Evolutionary conservation across 2,329 filamentous ascomycete species (phyloP), one percentile per base, ranked within the genome.

Genomic region (Hypoxylon sp.): DNA sequence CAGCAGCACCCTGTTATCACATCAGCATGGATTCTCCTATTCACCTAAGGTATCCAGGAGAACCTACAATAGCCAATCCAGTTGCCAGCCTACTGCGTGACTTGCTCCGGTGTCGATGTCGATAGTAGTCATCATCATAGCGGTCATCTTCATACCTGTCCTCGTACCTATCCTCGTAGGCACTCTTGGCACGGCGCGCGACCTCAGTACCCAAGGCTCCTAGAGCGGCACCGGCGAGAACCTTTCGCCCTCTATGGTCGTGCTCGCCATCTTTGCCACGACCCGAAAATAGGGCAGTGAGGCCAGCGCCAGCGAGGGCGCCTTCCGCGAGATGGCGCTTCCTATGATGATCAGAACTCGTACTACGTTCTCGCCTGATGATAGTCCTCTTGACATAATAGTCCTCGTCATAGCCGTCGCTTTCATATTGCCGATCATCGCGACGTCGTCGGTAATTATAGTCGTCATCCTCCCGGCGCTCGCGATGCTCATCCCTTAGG

Each of bases 161-260:
- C 17, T 81, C 80, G 72, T 81, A 82, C 46, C 83, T 82, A 3
- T 89, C 88, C 10, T 86, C 85, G 72, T 90, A 90, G 30, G 87
- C 87, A 69, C 88, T 90, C 69, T 85, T 85, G 6, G 89, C 89
- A 66, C 89, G 84, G 44, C 86, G 85, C 37, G 89, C 79, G 20
- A 87, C 86, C 75, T 91, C 88, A 0, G 88, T 89, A 17, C 89
- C 89, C 11, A 91, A 78, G 17, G 88, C 89, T 35, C 89, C 89
- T 1, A 91, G 81, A 5, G 88, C 88, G 20, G 89, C 89, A 57
- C 89, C 89, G 2, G 88, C 86, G 14, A 89, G 74, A 33, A 89
- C 86, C 73, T 89, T 89, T 61, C 86, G 84, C 46, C 87, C 87
- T 25, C 86, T 84, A 70, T 87, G 79, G 20, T 86, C 83, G 0